A percentile compares a stretch with the other conserved stretches of the same genome.
phyloP scores from a whole-genome alignment of 768 basidiomycete species.

The Porpolomopsis calyptriformis region DNA sequence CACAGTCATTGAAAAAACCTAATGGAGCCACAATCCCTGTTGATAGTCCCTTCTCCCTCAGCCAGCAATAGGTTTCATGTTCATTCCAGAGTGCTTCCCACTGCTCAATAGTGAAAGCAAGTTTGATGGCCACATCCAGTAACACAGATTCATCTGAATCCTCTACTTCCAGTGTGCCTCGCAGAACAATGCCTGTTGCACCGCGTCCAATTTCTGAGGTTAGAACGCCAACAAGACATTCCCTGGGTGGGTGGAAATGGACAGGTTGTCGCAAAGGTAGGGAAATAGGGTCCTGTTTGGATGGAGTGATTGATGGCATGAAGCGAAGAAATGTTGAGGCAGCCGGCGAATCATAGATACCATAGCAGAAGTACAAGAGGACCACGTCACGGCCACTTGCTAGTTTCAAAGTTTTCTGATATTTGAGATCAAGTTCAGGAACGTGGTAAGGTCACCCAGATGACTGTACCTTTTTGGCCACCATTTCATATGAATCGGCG shows the following conservation, averaged over 20 bases:
- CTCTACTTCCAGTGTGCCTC: constrained; percentile 10
- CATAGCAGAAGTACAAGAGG: constrained; percentile 12
- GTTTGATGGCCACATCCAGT: constrained; percentile 7
- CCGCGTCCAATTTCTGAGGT: constrained; percentile 12
- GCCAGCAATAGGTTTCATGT: constrained; percentile 11
- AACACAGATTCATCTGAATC: constrained; percentile 3
- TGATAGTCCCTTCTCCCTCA: constrained; percentile 10
- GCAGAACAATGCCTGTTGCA: constrained; percentile 10
- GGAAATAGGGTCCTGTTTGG: constrained; percentile 1
- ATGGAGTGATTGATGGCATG: too few relatives aligned
- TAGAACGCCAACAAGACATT: constrained; percentile 11
- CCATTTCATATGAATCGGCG: not conserved
- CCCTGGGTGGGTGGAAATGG: constrained; percentile 8
- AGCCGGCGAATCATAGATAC: constrained; percentile 12
- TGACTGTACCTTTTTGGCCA: constrained; percentile 1
- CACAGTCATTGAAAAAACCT: constrained; percentile 13
- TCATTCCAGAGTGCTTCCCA: constrained; percentile 11
- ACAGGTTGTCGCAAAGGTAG: constrained; percentile 8
- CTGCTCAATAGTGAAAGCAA: constrained; percentile 8
- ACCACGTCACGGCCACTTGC: constrained; percentile 10
- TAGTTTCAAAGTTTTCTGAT: constrained; percentile 8
- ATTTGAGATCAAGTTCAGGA: not conserved
- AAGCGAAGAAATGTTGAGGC: constrained; percentile 12
- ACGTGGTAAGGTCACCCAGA: not conserved
- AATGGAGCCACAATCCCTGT: constrained; percentile 11